Conservation (phyloP, 1,284 basidiomycete species). For the Cerioporus squamosus region DNA sequence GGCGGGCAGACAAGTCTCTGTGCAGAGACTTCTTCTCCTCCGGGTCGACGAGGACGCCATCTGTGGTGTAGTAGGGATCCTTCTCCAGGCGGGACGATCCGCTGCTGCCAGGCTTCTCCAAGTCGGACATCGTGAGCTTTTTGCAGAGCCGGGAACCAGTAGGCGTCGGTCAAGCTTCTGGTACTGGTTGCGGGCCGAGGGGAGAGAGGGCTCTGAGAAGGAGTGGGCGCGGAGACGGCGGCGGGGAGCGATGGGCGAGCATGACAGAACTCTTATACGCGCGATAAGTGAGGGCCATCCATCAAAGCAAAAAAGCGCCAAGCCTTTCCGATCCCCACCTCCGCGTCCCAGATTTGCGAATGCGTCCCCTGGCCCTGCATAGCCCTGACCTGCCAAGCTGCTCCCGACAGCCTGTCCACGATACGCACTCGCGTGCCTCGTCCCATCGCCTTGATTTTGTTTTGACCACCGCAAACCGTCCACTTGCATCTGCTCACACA, state of each 20-base stretch:
- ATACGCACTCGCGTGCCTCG: no score
- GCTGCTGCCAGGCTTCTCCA: slow-evolving; percentile 19
- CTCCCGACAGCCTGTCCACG: neutral
- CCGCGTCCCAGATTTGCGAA: no score
- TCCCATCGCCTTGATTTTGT: no score
- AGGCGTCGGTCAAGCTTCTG: neutral
- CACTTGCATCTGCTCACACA: no score
- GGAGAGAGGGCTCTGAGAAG: neutral
- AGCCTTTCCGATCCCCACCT: neutral
- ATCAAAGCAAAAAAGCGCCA: slow-evolving; percentile 10
- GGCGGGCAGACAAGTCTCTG: slow-evolving; percentile 65
- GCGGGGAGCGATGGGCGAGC: neutral
- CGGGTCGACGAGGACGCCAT: slow-evolving; percentile 45
- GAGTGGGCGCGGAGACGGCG: neutral
- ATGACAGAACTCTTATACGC: slow-evolving; percentile 7
- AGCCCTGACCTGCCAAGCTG: neutral
- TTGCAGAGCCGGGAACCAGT: neutral
- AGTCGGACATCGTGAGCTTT: slow-evolving; percentile 19
- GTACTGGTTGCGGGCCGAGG: neutral
- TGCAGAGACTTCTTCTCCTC: slow-evolving; percentile 51
- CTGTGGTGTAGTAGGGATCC: slow-evolving; percentile 34
- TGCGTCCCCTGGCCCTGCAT: neutral
- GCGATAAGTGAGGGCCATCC: slow-evolving; percentile 1
- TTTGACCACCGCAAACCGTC: no score
- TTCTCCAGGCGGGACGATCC: slow-evolving; percentile 9